Percentiles rank a stretch among this genome's conserved stretches.
phyloP scores from a whole-genome alignment of 345 rosid genomes.

The Salix viminalis region DNA sequence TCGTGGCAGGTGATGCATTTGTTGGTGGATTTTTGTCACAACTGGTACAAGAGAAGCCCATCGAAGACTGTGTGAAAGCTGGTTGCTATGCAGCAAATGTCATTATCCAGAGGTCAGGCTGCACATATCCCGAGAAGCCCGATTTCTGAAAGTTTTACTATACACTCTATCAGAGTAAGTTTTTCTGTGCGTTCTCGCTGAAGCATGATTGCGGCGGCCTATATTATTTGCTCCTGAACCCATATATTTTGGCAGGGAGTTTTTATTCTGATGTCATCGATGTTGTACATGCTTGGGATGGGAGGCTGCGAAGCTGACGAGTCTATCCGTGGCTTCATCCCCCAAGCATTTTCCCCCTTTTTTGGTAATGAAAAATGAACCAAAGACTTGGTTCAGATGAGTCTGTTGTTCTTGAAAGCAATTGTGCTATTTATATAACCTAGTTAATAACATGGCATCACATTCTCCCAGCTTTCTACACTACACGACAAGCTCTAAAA shows the following conservation, averaged over 20 bases:
- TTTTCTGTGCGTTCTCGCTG: background rate
- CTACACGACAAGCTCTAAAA: background rate
- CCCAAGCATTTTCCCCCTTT: background rate
- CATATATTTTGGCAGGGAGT: constrained; percentile 13
- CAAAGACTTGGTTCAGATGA: background rate
- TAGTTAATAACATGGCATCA: background rate
- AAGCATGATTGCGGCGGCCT: background rate
- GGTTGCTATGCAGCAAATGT: constrained; percentile 81
- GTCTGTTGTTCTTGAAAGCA: background rate
- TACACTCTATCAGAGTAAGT: background rate
- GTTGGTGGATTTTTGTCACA: constrained; percentile 85
- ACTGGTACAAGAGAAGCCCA: constrained; percentile 64
- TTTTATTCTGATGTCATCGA: background rate
- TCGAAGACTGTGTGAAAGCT: constrained; percentile 74
- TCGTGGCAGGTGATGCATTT: constrained; percentile 72
- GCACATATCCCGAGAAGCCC: constrained; percentile 76
- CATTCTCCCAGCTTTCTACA: background rate
- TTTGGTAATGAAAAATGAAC: background rate
- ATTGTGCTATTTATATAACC: background rate
- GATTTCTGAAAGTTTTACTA: constrained; percentile 11
- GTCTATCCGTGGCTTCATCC: background rate
- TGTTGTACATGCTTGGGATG: background rate
- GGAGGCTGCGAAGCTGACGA: background rate
- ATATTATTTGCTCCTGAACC: constrained; percentile 14
- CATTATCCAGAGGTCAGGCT: constrained; percentile 89